Base-by-base conservation (phyloP, 768 basidiomycete species). In the Naganishia vishniacii region DNA sequence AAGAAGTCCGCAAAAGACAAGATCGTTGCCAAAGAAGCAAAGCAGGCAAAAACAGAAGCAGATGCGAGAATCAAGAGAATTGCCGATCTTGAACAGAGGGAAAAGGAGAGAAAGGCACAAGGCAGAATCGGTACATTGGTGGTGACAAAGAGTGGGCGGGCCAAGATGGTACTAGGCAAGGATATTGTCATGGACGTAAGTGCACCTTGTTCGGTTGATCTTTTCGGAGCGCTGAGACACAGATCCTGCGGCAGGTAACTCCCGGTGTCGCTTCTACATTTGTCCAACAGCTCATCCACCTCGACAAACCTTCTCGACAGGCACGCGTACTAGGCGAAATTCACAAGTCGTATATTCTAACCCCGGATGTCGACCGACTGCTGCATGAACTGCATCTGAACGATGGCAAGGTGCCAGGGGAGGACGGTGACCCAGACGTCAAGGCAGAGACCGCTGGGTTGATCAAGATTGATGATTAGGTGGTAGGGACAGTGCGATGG, bases 261-360 rank as follows among this genome's bases (percentile, higher is more conserved):
- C 84, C 87, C 11, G 89, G 86, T 8, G 90, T 88, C 1, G 87
- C 87, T 61, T 85, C 90, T 1, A 88, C 89, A 0, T 94, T 94
- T 76, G 82, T 93, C 2, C 89, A 93, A 73, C 90, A 94, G 62
- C 87, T 88, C 6, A 86, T 89, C 20, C 82, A 86, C 69, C 72
- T 94, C 29, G 86, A 94, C 73, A 71, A 78, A 58, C 77, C 77
- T 41, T 78, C 80, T 20, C 87, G 86, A 70, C 80, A 80, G 26
- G 77, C 91, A 23, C 81, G 81, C 40, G 84, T 92, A 4, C 80
- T 95, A 0, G 92, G 91, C n/a, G 87, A 91, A 73, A 83, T 94
- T 49, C 86, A 86, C 79, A 87, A 86, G 75, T 84, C 87, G 63
- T 94, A 90, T 71, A 81, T 88, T 25, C 86, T 86, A 37, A 87